phyloP scores from a whole-genome alignment of 1,284 basidiomycete genomes.

The Cutaneotrichosporon cyanovorans region DNA sequence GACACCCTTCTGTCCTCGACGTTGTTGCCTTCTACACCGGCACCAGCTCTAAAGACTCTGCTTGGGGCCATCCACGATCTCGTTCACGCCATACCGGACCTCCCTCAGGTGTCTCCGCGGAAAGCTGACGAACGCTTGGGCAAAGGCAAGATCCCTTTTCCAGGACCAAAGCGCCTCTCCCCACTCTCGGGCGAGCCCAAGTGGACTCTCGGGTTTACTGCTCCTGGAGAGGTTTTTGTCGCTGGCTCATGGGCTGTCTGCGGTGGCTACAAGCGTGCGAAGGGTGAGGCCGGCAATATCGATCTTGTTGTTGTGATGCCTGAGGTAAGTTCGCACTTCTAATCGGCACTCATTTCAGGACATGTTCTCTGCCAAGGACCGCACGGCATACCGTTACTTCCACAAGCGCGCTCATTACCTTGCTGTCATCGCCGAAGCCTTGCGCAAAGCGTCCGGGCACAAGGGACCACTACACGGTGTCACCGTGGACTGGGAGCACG shows the following conservation, averaged over 20 bases:
- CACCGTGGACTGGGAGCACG: conserved; percentile 55
- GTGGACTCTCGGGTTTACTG: conserved; percentile 63
- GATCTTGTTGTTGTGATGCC: conserved; percentile 87
- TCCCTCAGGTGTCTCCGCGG: conserved; percentile 55
- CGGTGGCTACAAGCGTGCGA: conserved; percentile 50
- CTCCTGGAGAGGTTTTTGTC: conserved; percentile 48
- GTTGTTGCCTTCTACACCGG: conserved; percentile 52
- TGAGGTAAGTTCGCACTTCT: conserved; percentile 50
- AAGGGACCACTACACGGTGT: conserved; percentile 59
- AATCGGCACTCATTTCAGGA: conserved; percentile 15
- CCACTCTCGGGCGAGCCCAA: conserved; percentile 58
- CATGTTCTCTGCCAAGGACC: conserved; percentile 91
- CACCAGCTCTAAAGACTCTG: conserved; percentile 56
- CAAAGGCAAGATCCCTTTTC: conserved; percentile 52
- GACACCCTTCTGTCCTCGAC: conserved; percentile 68
- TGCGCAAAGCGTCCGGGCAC: conserved; percentile 49
- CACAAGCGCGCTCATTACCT: conserved; percentile 90
- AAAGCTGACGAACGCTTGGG: conserved; percentile 59
- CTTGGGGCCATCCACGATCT: conserved; percentile 71
- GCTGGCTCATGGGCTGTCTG: conserved; percentile 54
- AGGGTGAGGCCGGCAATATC: conserved; percentile 57
- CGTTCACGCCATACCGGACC: conserved; percentile 49
- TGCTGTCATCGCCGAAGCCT: conserved; percentile 63
- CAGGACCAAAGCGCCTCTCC: conserved; percentile 51
- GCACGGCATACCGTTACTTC: conserved; percentile 81